phyloP scores from a whole-genome alignment of 805 yeast species.

The Kazachstania martiniae region DNA sequence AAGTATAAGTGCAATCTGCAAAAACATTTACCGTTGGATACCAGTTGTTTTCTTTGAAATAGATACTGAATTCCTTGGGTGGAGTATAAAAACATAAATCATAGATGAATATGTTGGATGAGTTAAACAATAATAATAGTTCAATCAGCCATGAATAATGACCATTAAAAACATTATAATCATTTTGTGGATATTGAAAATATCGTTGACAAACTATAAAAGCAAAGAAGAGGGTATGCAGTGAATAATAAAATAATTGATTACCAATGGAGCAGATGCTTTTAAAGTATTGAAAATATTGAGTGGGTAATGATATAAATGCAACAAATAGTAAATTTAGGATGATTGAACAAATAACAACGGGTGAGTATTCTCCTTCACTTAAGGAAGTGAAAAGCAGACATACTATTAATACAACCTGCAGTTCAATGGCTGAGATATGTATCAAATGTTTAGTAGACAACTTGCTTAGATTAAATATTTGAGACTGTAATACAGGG shows the following conservation, averaged over 20 bases:
- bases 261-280: conserved; percentile 22
- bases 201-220: conserved; percentile 20
- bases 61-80: conserved; percentile 27
- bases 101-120: conserved; percentile 27
- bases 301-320: conserved; percentile 20
- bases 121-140: conserved; percentile 21
- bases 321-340: conserved; percentile 13
- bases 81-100: conserved; percentile 33
- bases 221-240: conserved; percentile 10
- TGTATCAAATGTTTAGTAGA: conserved; percentile 14
- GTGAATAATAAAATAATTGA: conserved; percentile 21
- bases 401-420: conserved; percentile 7
- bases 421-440: conserved; percentile 14
- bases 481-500: conserved; percentile 5
- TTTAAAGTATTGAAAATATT: conserved; percentile 20
- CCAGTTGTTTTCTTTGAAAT: conserved; percentile 27
- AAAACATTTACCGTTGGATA: conserved; percentile 22
- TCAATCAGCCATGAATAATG: conserved; percentile 17
- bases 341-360: conserved; percentile 7
- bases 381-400: conserved; percentile 6
- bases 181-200: conserved; percentile 10
- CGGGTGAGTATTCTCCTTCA: conserved; percentile 3
- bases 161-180: conserved; percentile 15
- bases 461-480: conserved; percentile 5
- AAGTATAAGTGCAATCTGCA: conserved; percentile 33